These are phyloP conservation scores for Calonectria naviculata DNA, from an alignment of 2,329 filamentous ascomycete species.

Conservation along the genomic window DNA sequence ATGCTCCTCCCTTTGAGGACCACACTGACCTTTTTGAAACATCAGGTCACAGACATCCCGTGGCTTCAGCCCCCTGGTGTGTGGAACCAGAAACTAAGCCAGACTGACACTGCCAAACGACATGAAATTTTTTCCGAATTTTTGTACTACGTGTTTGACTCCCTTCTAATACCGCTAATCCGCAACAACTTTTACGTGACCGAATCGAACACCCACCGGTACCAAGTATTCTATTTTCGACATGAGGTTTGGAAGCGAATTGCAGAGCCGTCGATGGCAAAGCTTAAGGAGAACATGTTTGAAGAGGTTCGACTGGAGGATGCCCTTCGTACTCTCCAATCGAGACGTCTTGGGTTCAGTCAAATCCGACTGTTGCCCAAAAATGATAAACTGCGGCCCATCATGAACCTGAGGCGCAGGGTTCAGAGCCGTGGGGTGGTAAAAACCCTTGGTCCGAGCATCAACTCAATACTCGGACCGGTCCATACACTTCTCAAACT, in stretches of 20 bases:
- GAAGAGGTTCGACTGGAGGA: conserved; percentile 75
- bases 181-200: conserved; percentile 94
- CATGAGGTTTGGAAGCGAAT: conserved; percentile 90
- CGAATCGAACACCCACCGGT: conserved; percentile 83
- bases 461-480: conserved; percentile 70
- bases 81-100: conserved; percentile 67
- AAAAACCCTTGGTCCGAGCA: conserved; percentile 64
- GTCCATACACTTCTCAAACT: conserved; percentile 81
- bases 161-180: conserved; percentile 86
- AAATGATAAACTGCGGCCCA: conserved; percentile 78
- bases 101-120: conserved; percentile 80
- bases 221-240: conserved; percentile 90
- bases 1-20: neutral
- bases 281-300: conserved; percentile 79
- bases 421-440: conserved; percentile 68
- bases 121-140: conserved; percentile 85
- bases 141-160: conserved; percentile 93
- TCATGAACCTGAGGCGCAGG: conserved; percentile 85
- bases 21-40: neutral
- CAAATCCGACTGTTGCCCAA: conserved; percentile 88
- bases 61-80: conserved; percentile 76
- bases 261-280: conserved; percentile 76
- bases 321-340: conserved; percentile 68
- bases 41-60: conserved; percentile 71
- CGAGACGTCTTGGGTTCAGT: conserved; percentile 78